phyloP scores from a whole-genome alignment of 2,329 filamentous ascomycete genomes.

The Phialophora macrospora region DNA sequence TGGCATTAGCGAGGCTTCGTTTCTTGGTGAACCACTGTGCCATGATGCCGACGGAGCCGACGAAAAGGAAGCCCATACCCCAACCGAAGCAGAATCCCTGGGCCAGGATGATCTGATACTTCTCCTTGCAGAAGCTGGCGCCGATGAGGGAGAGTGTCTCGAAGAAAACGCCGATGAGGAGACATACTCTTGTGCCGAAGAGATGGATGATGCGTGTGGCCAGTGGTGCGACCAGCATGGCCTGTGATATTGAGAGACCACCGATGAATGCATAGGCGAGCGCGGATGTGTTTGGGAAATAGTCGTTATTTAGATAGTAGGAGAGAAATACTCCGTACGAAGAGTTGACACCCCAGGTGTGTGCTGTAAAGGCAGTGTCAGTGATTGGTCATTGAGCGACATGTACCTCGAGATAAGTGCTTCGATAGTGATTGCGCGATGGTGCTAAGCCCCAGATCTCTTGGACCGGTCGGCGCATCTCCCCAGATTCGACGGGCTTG shows the following conservation, averaged over 20 bases:
- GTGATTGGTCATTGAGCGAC: slow-evolving; percentile 9
- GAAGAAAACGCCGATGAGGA: slow-evolving; percentile 57
- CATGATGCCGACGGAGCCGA: slow-evolving; percentile 60
- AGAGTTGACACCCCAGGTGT: slow-evolving; percentile 76
- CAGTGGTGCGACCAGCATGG: slow-evolving; percentile 62
- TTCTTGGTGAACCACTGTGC: slow-evolving; percentile 67
- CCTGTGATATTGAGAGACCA: slow-evolving; percentile 63
- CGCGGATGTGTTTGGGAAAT: slow-evolving; percentile 60
- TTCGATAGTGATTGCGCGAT: slow-evolving; percentile 24
- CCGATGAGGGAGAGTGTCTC: slow-evolving; percentile 61
- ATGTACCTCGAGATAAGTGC: slow-evolving; percentile 7
- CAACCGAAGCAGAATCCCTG: slow-evolving; percentile 67
- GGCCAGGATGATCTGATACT: slow-evolving; percentile 65
- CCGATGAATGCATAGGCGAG: slow-evolving; percentile 66
- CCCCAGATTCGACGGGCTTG: slow-evolving; percentile 17
- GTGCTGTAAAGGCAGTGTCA: slow-evolving; percentile 42
- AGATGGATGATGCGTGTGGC: slow-evolving; percentile 60
- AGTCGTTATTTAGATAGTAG: slow-evolving; percentile 60
- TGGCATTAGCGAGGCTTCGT: slow-evolving; percentile 64
- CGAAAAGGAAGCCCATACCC: slow-evolving; percentile 67
- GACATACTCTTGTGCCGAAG: slow-evolving; percentile 59
- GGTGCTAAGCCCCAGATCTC: slow-evolving; percentile 19
- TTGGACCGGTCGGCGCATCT: not conserved
- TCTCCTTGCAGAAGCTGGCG: slow-evolving; percentile 60
- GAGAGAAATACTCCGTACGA: slow-evolving; percentile 64